A percentile compares a stretch with the other conserved stretches of the same genome.
phyloP scores from a whole-genome alignment of 2,329 filamentous ascomycete species.

The Fusarium miscanthi region DNA sequence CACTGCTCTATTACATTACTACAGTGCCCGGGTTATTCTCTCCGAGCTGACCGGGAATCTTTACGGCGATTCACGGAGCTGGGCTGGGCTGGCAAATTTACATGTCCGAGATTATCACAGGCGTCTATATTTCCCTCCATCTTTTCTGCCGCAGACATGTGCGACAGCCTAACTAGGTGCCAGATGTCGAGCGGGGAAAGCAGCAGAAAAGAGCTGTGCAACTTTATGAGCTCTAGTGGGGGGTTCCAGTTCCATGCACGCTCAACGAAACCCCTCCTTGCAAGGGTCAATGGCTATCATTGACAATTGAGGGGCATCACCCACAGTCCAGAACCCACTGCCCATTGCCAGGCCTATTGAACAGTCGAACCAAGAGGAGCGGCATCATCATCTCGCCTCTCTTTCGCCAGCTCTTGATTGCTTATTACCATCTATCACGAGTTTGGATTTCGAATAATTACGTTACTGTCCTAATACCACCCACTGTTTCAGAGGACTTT shows the following conservation, averaged over 20 bases:
- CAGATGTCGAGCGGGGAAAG: constrained; percentile 30
- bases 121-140: constrained; percentile 8
- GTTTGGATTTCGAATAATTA: constrained; percentile 23
- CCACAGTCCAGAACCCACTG: constrained; percentile 34
- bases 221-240: constrained; percentile 34
- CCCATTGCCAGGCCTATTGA: constrained; percentile 35
- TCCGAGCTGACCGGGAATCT: constrained; percentile 18
- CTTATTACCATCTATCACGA: constrained; percentile 26
- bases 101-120: constrained; percentile 35
- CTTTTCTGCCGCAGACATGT: constrained; percentile 23
- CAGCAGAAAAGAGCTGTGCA: constrained; percentile 14
- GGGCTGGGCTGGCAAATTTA: constrained; percentile 17
- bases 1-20: not conserved
- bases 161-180: constrained; percentile 20
- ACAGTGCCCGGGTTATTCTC: constrained; percentile 1
- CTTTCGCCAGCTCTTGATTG: constrained; percentile 24
- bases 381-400: constrained; percentile 34
- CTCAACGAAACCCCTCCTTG: constrained; percentile 25
- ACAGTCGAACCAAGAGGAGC: constrained; percentile 23
- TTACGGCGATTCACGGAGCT: constrained; percentile 8
- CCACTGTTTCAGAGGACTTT: not conserved
- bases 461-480: constrained; percentile 12
- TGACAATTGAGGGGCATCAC: constrained; percentile 37
- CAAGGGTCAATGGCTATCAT: constrained; percentile 29
- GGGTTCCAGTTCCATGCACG: constrained; percentile 2